Percentiles rank a stretch among this genome's conserved stretches.
Conservation (phyloP, 495 filamentous ascomycete genomes). For the Trichoderma reesei region DNA sequence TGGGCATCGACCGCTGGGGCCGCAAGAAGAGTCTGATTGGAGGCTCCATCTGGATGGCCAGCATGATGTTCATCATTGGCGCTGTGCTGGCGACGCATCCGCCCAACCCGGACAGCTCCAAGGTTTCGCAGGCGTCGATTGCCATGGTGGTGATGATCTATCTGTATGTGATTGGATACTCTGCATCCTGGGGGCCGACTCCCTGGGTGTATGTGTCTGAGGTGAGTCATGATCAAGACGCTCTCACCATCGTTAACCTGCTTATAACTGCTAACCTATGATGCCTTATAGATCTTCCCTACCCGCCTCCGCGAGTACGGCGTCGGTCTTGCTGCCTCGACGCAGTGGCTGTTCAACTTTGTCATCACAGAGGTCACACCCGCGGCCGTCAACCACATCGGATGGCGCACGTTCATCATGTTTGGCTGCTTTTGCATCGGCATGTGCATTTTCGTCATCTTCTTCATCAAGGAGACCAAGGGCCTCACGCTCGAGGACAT, state of each 20-base stretch:
- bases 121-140: constrained; percentile 17
- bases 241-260: constrained; percentile 45
- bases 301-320: constrained; percentile 62
- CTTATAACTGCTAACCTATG: constrained; percentile 49
- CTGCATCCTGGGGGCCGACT: constrained; percentile 59
- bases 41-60: constrained; percentile 19
- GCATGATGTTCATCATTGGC: constrained; percentile 49
- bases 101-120: constrained; percentile 21
- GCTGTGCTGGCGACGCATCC: constrained; percentile 41
- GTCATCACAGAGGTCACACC: constrained; percentile 51
- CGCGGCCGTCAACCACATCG: constrained; percentile 40
- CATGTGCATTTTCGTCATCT: constrained; percentile 60
- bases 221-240: constrained; percentile 23
- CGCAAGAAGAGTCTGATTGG: constrained; percentile 40
- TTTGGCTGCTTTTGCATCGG: constrained; percentile 54
- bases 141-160: constrained; percentile 10
- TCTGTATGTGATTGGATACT: constrained; percentile 30
- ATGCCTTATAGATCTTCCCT: constrained; percentile 58
- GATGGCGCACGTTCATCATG: constrained; percentile 52
- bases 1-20: constrained; percentile 14
- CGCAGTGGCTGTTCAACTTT: constrained; percentile 64
- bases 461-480: constrained; percentile 68
- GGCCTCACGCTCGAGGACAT: constrained; percentile 37
- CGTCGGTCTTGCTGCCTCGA: constrained; percentile 59
- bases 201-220: constrained; percentile 57